A percentile compares a stretch with the other conserved stretches of the same genome.
These are phyloP conservation scores for Cercospora sp. DNA, from an alignment of 2,329 filamentous ascomycete genomes.

Conservation along the genomic window DNA sequence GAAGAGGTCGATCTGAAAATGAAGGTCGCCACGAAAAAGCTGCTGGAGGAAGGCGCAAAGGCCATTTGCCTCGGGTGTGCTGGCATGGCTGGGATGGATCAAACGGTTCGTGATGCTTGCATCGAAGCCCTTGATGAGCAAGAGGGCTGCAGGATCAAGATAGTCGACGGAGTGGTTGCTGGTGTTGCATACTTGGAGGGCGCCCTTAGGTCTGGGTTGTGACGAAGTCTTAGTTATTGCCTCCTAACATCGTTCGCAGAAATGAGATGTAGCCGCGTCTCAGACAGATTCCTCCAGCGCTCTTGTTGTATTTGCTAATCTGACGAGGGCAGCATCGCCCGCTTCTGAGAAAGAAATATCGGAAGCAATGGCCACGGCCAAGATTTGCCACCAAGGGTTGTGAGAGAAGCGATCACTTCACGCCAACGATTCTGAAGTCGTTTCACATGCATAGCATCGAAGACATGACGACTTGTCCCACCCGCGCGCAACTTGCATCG, in stretches of 20 bases:
- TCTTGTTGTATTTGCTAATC: too few relatives aligned
- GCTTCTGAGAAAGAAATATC: too few relatives aligned
- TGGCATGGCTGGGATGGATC: constrained; percentile 83
- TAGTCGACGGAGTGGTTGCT: constrained; percentile 79
- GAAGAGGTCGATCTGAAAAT: constrained; percentile 67
- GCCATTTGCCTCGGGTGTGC: constrained; percentile 85
- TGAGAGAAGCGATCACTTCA: too few relatives aligned
- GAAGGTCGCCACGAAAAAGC: constrained; percentile 65
- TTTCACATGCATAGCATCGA: too few relatives aligned
- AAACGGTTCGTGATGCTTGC: constrained; percentile 17
- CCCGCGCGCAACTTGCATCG: too few relatives aligned
- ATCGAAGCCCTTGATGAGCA: constrained; percentile 48
- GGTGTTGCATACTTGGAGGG: constrained; percentile 65
- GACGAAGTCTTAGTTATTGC: not conserved
- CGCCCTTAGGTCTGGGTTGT: constrained; percentile 31
- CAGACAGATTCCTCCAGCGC: not conserved
- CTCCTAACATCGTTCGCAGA: not conserved
- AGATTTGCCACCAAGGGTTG: too few relatives aligned
- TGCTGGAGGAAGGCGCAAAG: constrained; percentile 51
- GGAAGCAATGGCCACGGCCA: too few relatives aligned
- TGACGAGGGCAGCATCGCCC: too few relatives aligned
- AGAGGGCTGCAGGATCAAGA: constrained; percentile 60
- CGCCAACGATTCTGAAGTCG: too few relatives aligned
- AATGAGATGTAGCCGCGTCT: not conserved
- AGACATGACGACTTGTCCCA: too few relatives aligned